Evolutionary conservation across 169 alveolate species (phyloP), one percentile per base, ranked within the genome.

Genomic region (Plasmodium malariae): DNA sequence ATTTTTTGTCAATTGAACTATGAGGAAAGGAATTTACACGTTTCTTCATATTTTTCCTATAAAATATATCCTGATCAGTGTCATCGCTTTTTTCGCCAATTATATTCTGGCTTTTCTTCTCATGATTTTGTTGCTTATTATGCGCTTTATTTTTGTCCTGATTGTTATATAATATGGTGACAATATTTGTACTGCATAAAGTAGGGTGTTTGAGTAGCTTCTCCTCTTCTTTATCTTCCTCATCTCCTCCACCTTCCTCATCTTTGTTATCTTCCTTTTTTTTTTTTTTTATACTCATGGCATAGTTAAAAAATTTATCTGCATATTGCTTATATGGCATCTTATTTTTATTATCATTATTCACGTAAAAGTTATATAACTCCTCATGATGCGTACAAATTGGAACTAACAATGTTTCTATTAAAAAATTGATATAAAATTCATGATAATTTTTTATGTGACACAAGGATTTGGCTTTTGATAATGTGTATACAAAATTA

Each of bases 401-500:
- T 1, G 92, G 92, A 70, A 86, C 30, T 30, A 86, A 63, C 69
- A 86, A 36, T 32, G 87, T 30, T 60, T 86, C 92, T 32, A 86
- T 28, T 69, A 86, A 37, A 63, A 86, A 86, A 70, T 57, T 86
- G 19, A 86, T 12, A 63, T 86, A 86, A 28, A 40, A 34, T 74
- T 86, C 69, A 49, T 86, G 92, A 86, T 74, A 57, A 9, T 43
- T 72, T 70, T 86, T 86, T 37, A 86, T 86, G 48, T 86, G 76
- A 26, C 57, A 37, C 63, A 86, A 55, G 5, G 92, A 86, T 49
- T 86, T 86, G 5, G 92, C 21, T 55, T 57, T 40, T 28, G 59
- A 86, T 32, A 71, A 49, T n/a, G 59, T 68, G 34, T 48, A 32
- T 24, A 86, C 14, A 45, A 86, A 70, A 40, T 71, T 45, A 34